Evolutionary conservation across 169 alveolate genomes (phyloP).

Genomic region (Theileria orientalis): DNA sequence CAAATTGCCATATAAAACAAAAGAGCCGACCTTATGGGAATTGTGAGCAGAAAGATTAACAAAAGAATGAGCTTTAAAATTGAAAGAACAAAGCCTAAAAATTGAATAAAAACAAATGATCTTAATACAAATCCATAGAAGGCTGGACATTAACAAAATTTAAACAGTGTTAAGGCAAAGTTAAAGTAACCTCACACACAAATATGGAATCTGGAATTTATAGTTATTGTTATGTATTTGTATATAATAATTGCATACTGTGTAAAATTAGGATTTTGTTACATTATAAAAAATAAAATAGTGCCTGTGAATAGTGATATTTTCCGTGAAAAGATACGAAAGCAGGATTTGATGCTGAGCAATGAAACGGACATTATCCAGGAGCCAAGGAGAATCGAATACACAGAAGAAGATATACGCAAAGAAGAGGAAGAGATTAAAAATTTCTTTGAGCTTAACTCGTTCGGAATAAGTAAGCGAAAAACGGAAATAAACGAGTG

Average conservation of each 20-base stretch:
- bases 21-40: neutral
- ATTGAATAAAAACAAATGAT: too few relatives aligned
- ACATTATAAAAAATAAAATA: neutral
- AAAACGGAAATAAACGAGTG: neutral
- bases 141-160: neutral
- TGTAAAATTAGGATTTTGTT: conserved; percentile 3
- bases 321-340: neutral
- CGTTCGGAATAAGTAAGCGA: conserved; percentile 55
- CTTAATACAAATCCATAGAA: neutral
- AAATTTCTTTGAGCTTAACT: conserved; percentile 30
- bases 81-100: neutral
- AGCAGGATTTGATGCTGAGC: neutral
- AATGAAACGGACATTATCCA: conserved; percentile 26
- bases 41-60: neutral
- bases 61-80: neutral
- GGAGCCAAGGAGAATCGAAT: conserved; percentile 34
- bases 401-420: conserved; percentile 44
- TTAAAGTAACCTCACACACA: too few relatives aligned
- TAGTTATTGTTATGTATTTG: too few relatives aligned
- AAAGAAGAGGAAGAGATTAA: conserved; percentile 53
- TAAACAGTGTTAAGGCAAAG: neutral
- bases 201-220: too few relatives aligned
- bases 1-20: conserved; percentile 43
- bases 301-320: neutral
- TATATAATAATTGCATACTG: too few relatives aligned